phyloP scores from a whole-genome alignment of 2,329 filamentous ascomycete genomes.

The Colletotrichum sidae region DNA sequence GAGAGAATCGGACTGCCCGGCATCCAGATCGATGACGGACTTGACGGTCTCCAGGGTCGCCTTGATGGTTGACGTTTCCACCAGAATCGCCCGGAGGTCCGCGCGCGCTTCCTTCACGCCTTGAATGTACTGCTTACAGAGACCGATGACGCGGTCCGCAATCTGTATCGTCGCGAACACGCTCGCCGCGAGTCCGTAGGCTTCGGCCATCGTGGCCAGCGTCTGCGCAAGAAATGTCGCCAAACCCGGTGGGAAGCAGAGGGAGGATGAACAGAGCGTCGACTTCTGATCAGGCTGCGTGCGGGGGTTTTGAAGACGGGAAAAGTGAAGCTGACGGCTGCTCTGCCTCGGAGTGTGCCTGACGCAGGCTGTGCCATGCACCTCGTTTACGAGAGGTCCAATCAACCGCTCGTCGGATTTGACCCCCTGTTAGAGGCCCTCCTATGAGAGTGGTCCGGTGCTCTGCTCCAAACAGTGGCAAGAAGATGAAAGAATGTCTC shows the following conservation, averaged over 20 bases:
- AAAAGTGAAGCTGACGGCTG: accelerated
- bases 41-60: accelerated
- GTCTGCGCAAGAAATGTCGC: not conserved
- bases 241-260: too few species aligned
- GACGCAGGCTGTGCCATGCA: not conserved
- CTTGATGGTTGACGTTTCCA: not conserved
- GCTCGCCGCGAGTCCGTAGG: accelerated
- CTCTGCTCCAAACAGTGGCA: too few species aligned
- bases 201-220: not conserved
- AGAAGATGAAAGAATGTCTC: too few species aligned
- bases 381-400: too few species aligned
- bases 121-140: constrained; percentile 9
- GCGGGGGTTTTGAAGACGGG: not conserved
- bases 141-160: not conserved
- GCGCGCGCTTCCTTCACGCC: not conserved
- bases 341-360: not conserved
- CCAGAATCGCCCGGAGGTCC: not conserved
- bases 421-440: too few species aligned
- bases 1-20: accelerated
- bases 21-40: not conserved
- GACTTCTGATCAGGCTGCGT: not conserved
- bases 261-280: too few species aligned
- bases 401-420: too few species aligned
- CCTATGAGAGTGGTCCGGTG: too few species aligned
- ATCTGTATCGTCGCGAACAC: not conserved